Evolutionary conservation across 148 eudicot species (phyloP).

Genomic region (Talinum fruticosum): DNA sequence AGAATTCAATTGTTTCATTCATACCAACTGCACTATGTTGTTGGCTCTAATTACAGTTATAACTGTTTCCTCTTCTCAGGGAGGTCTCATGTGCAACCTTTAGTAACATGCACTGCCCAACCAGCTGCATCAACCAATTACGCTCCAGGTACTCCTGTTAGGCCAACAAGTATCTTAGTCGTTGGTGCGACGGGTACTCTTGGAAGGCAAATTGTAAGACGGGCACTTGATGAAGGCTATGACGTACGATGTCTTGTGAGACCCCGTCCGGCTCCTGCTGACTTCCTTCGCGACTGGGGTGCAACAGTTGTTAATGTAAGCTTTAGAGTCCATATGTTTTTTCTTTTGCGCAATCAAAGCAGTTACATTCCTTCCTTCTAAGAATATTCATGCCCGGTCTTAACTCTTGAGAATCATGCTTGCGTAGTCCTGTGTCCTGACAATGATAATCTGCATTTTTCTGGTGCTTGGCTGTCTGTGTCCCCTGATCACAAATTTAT

Average conservation of each 20-base stretch:
- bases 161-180: constrained; percentile 89
- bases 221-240: constrained; percentile 97
- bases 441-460: too few relatives aligned
- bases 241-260: constrained; percentile 96
- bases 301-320: constrained; percentile 95
- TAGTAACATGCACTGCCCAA: constrained; percentile 50
- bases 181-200: constrained; percentile 97
- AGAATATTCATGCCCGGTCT: not conserved
- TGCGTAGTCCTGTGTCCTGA: too few relatives aligned
- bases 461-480: not conserved
- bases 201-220: constrained; percentile 91
- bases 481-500: constrained; percentile 23
- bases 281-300: constrained; percentile 99
- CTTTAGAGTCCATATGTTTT: not conserved
- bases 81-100: constrained; percentile 37
- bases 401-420: not conserved
- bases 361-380: not conserved
- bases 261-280: constrained; percentile 98
- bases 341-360: not conserved
- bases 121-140: constrained; percentile 64
- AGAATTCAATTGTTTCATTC: not conserved
- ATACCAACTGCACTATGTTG: not conserved
- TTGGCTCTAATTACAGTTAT: not conserved
- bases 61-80: constrained; percentile 23
- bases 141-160: constrained; percentile 92